These are phyloP conservation scores for Diversispora epigaea DNA, from an alignment of 192 early-diverging fungal species.

Conservation along the genomic window DNA sequence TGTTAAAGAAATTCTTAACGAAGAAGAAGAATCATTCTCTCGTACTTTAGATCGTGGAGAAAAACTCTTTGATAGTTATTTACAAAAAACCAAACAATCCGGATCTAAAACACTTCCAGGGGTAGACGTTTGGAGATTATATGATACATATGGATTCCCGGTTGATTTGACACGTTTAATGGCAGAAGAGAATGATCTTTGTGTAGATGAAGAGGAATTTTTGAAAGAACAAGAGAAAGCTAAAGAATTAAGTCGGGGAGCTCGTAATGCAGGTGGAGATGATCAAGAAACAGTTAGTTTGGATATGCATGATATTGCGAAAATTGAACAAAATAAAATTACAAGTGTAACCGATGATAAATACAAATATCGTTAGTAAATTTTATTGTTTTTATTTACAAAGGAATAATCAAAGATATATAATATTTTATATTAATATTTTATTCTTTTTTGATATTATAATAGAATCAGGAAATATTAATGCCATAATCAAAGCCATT, in stretches of 20 bases:
- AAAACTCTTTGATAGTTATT: conserved; percentile 82
- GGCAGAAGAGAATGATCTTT: conserved; percentile 93
- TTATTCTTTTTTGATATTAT: not conserved
- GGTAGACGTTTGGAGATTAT: conserved; percentile 93
- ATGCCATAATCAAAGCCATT: conserved; percentile 78
- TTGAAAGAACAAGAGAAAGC: conserved; percentile 73
- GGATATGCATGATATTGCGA: conserved; percentile 90
- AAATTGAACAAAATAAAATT: conserved; percentile 68
- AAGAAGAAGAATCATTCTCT: conserved; percentile 94
- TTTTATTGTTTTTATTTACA: not conserved
- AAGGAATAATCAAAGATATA: not conserved
- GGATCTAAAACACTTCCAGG: conserved; percentile 69
- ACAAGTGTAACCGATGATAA: conserved; percentile 84
- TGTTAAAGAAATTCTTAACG: conserved; percentile 93
- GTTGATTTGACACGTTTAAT: conserved; percentile 95
- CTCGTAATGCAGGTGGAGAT: conserved; percentile 49
- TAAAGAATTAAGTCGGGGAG: conserved; percentile 69
- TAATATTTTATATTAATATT: not conserved
- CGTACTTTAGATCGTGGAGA: conserved; percentile 97
- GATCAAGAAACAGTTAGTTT: conserved; percentile 67
- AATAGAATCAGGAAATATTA: conserved; percentile 61
- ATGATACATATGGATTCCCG: conserved; percentile 99
- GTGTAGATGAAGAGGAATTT: conserved; percentile 84
- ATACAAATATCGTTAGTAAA: conserved; percentile 75
- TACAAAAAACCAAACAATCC: conserved; percentile 64